Conservation (phyloP, 495 filamentous ascomycete species). For the Penicillium longicatenatum region DNA sequence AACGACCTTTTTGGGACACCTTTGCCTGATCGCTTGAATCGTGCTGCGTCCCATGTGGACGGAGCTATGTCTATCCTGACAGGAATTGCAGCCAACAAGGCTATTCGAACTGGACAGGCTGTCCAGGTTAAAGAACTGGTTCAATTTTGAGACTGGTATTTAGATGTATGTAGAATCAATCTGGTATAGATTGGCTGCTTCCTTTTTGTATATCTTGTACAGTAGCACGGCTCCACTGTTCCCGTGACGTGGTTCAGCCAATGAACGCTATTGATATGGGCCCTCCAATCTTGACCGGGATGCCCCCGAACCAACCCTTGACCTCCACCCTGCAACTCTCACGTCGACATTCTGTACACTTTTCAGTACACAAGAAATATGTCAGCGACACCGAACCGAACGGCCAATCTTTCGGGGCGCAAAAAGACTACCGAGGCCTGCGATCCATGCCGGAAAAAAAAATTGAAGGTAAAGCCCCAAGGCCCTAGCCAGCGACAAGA, state of each 20-base stretch:
- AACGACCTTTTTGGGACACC: constrained; percentile 33
- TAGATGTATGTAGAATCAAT: neutral
- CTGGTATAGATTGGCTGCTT: too few species aligned
- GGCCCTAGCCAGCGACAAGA: neutral
- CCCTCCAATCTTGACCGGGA: too few species aligned
- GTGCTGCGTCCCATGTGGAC: constrained; percentile 49
- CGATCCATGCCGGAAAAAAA: constrained; percentile 11
- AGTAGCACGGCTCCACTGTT: too few species aligned
- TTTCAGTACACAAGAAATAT: neutral
- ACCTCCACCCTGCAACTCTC: too few species aligned
- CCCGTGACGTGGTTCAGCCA: too few species aligned
- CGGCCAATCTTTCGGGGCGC: neutral
- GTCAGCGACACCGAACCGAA: neutral
- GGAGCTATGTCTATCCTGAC: constrained; percentile 58
- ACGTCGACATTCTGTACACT: neutral
- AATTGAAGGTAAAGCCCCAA: constrained; percentile 6
- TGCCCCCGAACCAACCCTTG: too few species aligned
- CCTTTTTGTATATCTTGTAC: too few species aligned
- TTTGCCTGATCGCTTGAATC: constrained; percentile 20
- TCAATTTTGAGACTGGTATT: constrained; percentile 9
- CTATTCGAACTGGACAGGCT: constrained; percentile 51
- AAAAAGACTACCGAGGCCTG: constrained; percentile 18
- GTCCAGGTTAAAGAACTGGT: constrained; percentile 33
- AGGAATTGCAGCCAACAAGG: constrained; percentile 58
- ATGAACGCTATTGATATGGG: too few species aligned